Evolutionary conservation across 129 eudicot species (phyloP).

Genomic region (Lactuca sativa): DNA sequence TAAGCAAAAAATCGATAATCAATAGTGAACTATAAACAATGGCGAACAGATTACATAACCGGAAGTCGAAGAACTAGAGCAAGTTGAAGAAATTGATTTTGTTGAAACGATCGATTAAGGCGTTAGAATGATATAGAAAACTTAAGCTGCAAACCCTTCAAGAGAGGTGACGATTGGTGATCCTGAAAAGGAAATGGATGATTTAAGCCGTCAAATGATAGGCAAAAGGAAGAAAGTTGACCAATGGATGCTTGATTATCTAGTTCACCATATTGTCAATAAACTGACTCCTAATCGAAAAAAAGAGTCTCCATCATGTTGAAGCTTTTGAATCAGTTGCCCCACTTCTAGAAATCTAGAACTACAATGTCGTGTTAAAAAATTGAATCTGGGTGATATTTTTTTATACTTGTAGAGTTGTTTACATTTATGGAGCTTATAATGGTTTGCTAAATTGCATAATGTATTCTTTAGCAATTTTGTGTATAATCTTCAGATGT

Average conservation of each 20-base stretch:
- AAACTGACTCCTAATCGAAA: constrained; percentile 80
- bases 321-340: constrained; percentile 96
- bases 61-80: constrained; percentile 62
- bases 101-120: constrained; percentile 72
- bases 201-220: constrained; percentile 58
- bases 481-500: constrained; percentile 25
- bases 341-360: constrained; percentile 62
- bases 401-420: not conserved
- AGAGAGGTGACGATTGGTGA: constrained; percentile 20
- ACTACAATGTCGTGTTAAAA: constrained; percentile 1
- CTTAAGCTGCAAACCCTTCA: constrained; percentile 29
- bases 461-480: constrained; percentile 19
- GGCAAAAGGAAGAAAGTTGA: constrained; percentile 80
- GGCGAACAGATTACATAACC: constrained; percentile 31
- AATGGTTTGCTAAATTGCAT: not conserved
- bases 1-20: not conserved
- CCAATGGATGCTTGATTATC: constrained; percentile 95
- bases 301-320: constrained; percentile 84
- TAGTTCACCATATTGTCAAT: constrained; percentile 80
- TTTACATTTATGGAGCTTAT: not conserved
- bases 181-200: constrained; percentile 47
- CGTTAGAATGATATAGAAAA: constrained; percentile 57
- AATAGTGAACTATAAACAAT: constrained; percentile 12
- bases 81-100: constrained; percentile 61
- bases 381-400: constrained; percentile 20